Base-by-base conservation (phyloP, 805 yeast species). In the Blastobotrys americana region DNA sequence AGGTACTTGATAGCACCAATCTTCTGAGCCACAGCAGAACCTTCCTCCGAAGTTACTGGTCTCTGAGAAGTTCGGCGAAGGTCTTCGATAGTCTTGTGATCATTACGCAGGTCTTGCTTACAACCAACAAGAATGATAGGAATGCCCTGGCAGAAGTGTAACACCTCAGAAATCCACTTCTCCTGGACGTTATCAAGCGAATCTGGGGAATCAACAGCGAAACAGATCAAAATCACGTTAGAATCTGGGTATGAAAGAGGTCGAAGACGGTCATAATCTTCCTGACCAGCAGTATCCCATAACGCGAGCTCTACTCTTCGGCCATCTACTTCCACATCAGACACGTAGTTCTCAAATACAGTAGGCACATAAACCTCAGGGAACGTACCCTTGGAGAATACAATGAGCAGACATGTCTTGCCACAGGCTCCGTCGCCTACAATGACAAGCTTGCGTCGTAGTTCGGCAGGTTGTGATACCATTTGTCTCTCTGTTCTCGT, bases 211-310 rank as follows among this genome's bases (percentile, higher is more conserved):
- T 86, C 95, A 52, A 88, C 77, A 16, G 95, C 80, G 72, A 87
- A 88, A 75, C 96, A 88, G 58, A 88, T 86, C 62, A 88, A 74
- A 49, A 88, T 84, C 51, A 88, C 96, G 64, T 86, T 84, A 34
- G 95, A 83, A 65, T 88, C 95, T 50, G 96, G 96, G 68, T 88
- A 88, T 10, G 90, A 82, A 53, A 86, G 72, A 37, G 96, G 95
- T 69, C 95, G 82, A 57, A 86, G 73, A 68, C 96, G 84, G 67
- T 87, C 96, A 64, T 88, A 88, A 72, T 89, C 97, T 73, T 88
- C 97, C 77, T 88, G 97, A 54, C 97, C 97, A 45, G 97, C 96
- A 55, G 96, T 88, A 87, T 88, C 96, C 96, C 96, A 88, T 55
- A 88, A 73, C 5, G 96, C 95, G 67, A 88, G 73, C 65, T 89